phyloP scores from a whole-genome alignment of 805 yeast genomes.

The Brettanomyces custersianus region DNA sequence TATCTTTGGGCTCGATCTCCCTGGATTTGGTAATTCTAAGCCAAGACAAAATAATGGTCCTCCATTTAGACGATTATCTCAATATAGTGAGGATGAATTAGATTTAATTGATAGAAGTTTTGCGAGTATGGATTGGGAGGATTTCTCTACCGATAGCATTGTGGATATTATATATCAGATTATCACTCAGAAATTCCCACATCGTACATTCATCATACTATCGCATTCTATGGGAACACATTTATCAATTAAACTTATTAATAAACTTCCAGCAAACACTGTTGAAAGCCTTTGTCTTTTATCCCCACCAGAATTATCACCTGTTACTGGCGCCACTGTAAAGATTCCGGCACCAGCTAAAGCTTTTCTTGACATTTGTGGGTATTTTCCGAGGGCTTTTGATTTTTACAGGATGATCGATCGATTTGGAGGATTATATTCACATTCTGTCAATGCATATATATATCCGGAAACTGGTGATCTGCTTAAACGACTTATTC shows the following conservation, averaged over 20 bases:
- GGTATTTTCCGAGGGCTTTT: conserved; percentile 37
- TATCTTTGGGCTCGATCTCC: conserved; percentile 68
- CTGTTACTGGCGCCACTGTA: not conserved
- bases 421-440: conserved; percentile 51
- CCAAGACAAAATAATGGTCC: conserved; percentile 7
- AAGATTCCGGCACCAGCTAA: conserved; percentile 11
- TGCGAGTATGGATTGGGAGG: conserved; percentile 28
- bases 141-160: conserved; percentile 33
- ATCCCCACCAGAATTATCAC: conserved; percentile 33
- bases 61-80: conserved; percentile 15
- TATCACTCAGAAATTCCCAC: conserved; percentile 30
- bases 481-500: conserved; percentile 39
- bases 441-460: conserved; percentile 53
- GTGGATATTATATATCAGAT: conserved; percentile 31
- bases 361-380: conserved; percentile 24
- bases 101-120: conserved; percentile 21
- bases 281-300: conserved; percentile 41
- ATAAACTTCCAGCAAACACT: conserved; percentile 26
- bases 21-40: conserved; percentile 72
- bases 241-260: conserved; percentile 32
- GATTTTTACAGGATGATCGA: conserved; percentile 50
- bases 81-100: conserved; percentile 13
- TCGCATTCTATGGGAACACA: conserved; percentile 56
- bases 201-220: conserved; percentile 35
- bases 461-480: conserved; percentile 25